phyloP scores from a whole-genome alignment of 805 yeast species.

The Teunomyces aglyptinius region DNA sequence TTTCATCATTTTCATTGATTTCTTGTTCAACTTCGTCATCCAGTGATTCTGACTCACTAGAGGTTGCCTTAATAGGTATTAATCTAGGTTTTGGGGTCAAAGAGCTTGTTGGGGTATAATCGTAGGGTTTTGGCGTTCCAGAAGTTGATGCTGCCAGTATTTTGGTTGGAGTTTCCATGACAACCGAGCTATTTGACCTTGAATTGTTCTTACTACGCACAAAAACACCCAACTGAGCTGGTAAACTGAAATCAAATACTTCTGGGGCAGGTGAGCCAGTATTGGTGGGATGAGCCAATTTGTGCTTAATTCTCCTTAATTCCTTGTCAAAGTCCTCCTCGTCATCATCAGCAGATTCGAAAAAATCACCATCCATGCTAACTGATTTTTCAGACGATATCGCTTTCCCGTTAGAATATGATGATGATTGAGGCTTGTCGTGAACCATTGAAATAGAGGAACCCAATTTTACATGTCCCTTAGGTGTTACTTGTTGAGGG shows the following conservation, averaged over 20 bases:
- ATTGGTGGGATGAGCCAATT: constrained; percentile 5
- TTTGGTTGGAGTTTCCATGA: constrained; percentile 6
- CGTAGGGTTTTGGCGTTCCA: constrained; percentile 6
- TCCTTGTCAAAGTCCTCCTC: constrained; percentile 22
- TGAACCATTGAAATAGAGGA: neutral
- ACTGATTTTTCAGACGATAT: neutral
- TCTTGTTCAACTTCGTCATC: constrained; percentile 6
- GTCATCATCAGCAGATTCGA: constrained; percentile 21
- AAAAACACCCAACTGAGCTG: constrained; percentile 31
- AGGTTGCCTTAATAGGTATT: constrained; percentile 9
- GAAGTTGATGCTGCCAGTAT: constrained; percentile 9
- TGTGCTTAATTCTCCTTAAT: constrained; percentile 15
- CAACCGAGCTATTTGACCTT: constrained; percentile 8
- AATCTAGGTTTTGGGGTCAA: constrained; percentile 14
- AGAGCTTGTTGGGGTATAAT: neutral
- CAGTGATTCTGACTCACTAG: constrained; percentile 12
- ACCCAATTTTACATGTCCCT: neutral
- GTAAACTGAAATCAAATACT: constrained; percentile 22
- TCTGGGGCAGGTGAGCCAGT: constrained; percentile 1
- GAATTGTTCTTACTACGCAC: constrained; percentile 13
- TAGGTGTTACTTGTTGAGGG: neutral
- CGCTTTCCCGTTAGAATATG: neutral
- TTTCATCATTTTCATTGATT: constrained; percentile 3
- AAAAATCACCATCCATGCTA: neutral
- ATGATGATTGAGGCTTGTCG: neutral